Base-by-base conservation (phyloP, 2,329 filamentous ascomycete genomes). In the Colletotrichum higginsianum region DNA sequence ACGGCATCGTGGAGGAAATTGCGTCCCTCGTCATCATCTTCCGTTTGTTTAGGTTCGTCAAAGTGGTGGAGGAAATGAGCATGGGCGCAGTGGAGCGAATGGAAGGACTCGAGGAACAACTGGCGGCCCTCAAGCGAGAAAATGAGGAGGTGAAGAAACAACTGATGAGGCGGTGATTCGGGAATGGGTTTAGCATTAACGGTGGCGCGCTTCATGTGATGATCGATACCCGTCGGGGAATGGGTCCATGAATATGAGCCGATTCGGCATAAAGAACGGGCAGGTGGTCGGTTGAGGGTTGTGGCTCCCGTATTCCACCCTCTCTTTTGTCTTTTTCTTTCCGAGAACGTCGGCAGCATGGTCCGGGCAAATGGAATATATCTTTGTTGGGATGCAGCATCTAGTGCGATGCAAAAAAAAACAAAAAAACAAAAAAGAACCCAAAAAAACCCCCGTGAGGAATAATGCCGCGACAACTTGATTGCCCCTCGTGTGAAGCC, bases 41-140 rank as follows among this genome's bases (percentile, higher is more conserved):
- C 55, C 88, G 91, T 64, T 83, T 93, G 4, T 93, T 91, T 89
- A 86, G 92, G 18, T 86, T 93, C 55, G 89, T 92, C 78, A 92
- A 93, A 82, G 91, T 93, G 62, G 88, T 92, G 8, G 90, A 93
- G 76, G 91, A 93, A 79, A 84, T 93, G 72, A 88, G 87, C 40
- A 85, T 91, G 8, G 90, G 89, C 11, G 90, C 90, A 1, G 82
- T 88, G 46, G 90, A 93, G 79, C 84, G 89, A 77, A 87, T 90
- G 82, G 90, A 91, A 73, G 84, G 85, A 12, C 80, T 92, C 49
- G 83, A 88, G 74, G 79, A 84, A 62, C 80, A 84, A 66, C 82
- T 92, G 35, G 84, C 86, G 60, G 80, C 84, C 35, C 79, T 92
- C 11, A 86, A 88, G 76, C 81, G 78, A 63, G 88, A 86, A 66